Conservation (phyloP, 257 asterid species). For the Linderniella brevidens region DNA sequence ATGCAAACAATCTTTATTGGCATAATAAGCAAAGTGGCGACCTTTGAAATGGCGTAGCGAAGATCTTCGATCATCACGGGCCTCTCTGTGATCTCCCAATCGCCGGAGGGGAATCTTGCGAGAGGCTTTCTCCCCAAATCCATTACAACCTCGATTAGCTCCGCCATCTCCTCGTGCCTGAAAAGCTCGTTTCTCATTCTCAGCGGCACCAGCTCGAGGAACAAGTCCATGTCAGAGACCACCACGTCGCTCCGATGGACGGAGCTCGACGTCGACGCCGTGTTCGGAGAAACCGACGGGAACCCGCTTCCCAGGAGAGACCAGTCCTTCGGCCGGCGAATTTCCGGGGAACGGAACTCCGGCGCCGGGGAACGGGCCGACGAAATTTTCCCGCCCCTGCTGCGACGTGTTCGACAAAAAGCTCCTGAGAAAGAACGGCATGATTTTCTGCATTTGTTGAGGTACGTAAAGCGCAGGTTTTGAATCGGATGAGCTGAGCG, state of each 20-base stretch:
- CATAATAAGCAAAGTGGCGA: slow-evolving; percentile 13
- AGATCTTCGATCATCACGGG: slow-evolving; percentile 73
- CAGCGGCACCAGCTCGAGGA: slow-evolving; percentile 66
- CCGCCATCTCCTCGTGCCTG: slow-evolving; percentile 45
- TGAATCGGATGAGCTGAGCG: slow-evolving; percentile 50
- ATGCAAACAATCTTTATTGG: too few relatives aligned
- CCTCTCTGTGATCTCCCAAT: slow-evolving; percentile 68
- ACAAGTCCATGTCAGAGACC: slow-evolving; percentile 74
- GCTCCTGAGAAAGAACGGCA: slow-evolving; percentile 35
- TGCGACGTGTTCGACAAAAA: slow-evolving; percentile 49
- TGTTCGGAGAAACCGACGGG: slow-evolving; percentile 24
- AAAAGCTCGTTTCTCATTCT: slow-evolving; percentile 59
- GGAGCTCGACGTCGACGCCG: slow-evolving; percentile 36
- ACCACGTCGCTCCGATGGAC: slow-evolving; percentile 25
- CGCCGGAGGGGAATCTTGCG: slow-evolving; percentile 90
- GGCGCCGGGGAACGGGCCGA: slow-evolving; percentile 29
- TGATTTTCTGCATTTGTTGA: slow-evolving; percentile 12
- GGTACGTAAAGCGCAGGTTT: slow-evolving; percentile 35
- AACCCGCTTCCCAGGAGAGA: slow-evolving; percentile 31
- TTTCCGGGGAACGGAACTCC: slow-evolving; percentile 41
- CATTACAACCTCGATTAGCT: slow-evolving; percentile 87
- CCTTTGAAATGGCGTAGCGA: slow-evolving; percentile 70
- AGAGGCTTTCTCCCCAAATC: slow-evolving; percentile 94
- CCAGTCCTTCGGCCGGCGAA: slow-evolving; percentile 56
- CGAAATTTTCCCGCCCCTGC: slow-evolving; percentile 30